Conservation (phyloP, 208 protist species). For the Wallacemonas rigidus region DNA sequence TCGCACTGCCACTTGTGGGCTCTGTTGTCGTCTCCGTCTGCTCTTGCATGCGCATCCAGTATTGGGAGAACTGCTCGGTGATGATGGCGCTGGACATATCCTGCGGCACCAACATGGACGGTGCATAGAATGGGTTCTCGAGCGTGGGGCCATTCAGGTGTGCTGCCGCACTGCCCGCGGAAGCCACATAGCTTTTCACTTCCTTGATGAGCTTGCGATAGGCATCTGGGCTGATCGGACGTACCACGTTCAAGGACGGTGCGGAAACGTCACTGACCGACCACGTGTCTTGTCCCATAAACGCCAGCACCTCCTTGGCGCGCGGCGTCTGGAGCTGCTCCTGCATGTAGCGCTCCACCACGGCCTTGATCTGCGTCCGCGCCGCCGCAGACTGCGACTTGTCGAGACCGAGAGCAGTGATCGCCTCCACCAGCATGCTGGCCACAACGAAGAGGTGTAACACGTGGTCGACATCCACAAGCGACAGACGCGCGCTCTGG, state of each 20-base stretch:
- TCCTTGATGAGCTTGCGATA: constrained; percentile 53
- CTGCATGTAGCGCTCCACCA: constrained; percentile 55
- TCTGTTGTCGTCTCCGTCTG: background rate
- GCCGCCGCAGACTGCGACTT: constrained; percentile 44
- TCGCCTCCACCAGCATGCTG: constrained; percentile 72
- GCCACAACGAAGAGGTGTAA: constrained; percentile 81
- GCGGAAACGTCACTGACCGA: constrained; percentile 49
- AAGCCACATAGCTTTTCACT: constrained; percentile 65
- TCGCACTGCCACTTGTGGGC: background rate
- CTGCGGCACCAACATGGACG: constrained; percentile 62
- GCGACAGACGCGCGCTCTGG: constrained; percentile 34
- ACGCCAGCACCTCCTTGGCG: constrained; percentile 55
- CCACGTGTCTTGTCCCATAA: constrained; percentile 79
- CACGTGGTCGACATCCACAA: constrained; percentile 63
- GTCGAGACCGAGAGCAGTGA: constrained; percentile 49
- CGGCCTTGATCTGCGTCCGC: constrained; percentile 48
- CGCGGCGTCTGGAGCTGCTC: constrained; percentile 56
- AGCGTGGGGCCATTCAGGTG: constrained; percentile 7
- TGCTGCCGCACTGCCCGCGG: background rate
- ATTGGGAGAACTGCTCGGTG: constrained; percentile 60
- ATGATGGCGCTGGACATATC: constrained; percentile 55
- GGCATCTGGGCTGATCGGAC: constrained; percentile 44
- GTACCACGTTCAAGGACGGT: constrained; percentile 59
- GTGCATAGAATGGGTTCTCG: constrained; percentile 81
- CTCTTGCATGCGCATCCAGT: constrained; percentile 33